Evolutionary conservation across 1,139 yeast species (phyloP).

Genomic region (Hansenula lynferdii): DNA sequence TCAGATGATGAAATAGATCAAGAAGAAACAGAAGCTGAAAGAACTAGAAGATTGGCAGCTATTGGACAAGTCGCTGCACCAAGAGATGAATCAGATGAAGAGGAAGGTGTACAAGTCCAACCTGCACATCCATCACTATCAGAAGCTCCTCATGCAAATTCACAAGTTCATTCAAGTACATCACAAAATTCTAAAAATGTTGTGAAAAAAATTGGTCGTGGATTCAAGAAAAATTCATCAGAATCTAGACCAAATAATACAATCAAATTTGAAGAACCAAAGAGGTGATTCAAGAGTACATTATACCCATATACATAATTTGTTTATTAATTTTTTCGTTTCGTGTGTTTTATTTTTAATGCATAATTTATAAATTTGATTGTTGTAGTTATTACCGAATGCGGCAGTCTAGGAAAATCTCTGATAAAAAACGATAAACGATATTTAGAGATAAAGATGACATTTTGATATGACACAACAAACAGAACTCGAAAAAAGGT

Average conservation of each 20-base stretch:
- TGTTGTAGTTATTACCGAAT: too few species aligned
- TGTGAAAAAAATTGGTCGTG: not conserved
- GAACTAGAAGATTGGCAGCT: conserved; percentile 75
- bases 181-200: not conserved
- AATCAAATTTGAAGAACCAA: not conserved
- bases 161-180: not conserved
- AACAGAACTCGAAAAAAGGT: too few species aligned
- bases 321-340: too few species aligned
- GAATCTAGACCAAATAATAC: not conserved
- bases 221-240: not conserved
- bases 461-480: too few species aligned
- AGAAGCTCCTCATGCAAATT: not conserved
- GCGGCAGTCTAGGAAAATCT: too few species aligned
- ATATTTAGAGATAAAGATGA: too few species aligned
- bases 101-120: conserved; percentile 24
- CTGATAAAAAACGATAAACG: too few species aligned
- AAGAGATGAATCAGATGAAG: conserved; percentile 55
- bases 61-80: conserved; percentile 52
- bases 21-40: conserved; percentile 70
- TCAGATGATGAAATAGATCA: conserved; percentile 7
- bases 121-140: not conserved
- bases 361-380: too few species aligned
- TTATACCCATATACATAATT: not conserved
- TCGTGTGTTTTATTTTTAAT: too few species aligned
- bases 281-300: not conserved